Evolutionary conservation across 345 rosid genomes (phyloP).

Genomic region (Eucalyptus dawsonii): DNA sequence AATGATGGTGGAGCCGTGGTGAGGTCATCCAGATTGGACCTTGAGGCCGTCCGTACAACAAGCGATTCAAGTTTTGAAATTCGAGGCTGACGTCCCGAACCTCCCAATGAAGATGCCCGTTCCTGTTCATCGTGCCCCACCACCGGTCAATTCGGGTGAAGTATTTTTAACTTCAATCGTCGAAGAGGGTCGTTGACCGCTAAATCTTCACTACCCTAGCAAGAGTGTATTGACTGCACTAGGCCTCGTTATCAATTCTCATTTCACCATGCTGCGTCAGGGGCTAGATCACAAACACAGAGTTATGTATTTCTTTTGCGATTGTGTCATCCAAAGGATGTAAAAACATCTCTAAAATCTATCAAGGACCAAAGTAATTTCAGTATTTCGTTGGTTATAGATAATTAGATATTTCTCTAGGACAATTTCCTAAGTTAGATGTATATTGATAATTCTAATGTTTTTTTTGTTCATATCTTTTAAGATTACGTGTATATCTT

Average conservation of each 20-base stretch:
- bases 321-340: neutral
- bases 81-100: slow-evolving; percentile 16
- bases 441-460: no score
- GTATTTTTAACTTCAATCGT: slow-evolving; percentile 2
- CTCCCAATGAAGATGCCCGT: slow-evolving; percentile 31
- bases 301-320: neutral
- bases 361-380: neutral
- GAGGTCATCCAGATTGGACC: slow-evolving; percentile 40
- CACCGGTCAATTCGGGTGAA: slow-evolving; percentile 8
- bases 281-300: neutral
- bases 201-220: neutral
- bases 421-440: neutral
- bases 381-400: neutral
- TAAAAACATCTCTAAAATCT: rapidly evolving
- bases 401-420: neutral
- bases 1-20: slow-evolving; percentile 43
- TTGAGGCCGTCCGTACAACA: slow-evolving; percentile 33
- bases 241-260: neutral
- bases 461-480: neutral
- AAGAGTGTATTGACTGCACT: neutral
- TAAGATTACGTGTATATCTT: no score
- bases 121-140: slow-evolving; percentile 13
- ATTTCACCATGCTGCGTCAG: neutral
- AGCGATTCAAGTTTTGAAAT: slow-evolving; percentile 34
- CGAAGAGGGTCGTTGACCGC: slow-evolving; percentile 14